Base-by-base conservation (phyloP, 2,329 filamentous ascomycete genomes). In the Saccharata proteae region DNA sequence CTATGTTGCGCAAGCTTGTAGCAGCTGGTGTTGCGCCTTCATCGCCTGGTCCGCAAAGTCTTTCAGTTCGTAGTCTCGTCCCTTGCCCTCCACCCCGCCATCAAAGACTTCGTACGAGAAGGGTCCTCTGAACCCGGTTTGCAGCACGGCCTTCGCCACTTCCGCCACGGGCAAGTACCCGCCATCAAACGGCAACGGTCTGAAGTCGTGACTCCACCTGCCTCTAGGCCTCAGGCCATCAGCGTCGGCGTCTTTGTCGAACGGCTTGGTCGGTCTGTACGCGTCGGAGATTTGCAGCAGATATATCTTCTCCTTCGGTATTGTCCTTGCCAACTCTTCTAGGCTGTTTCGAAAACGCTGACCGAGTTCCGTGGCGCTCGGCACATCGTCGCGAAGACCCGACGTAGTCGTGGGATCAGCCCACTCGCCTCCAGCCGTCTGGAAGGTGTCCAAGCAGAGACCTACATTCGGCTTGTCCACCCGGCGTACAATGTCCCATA, bases 361-460 rank as follows among this genome's bases (percentile, higher is more conserved):
- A 7, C 65, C 54, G 3, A 80, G 41, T 17, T 69, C 59, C 3
- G 64, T 54, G 9, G 52, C 45, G 0, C 55, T 51, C 20, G 20
- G 20, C 0, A 59, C 48, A 11, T 59, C 54, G 35, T 77, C 69
- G 1, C 75, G 52, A 2, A 73, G 43, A 0, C 80, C 79, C 0
- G 70, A 74, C 2, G 51, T 32, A 0, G 76, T 80, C 0, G 69
- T 76, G 0, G 80, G 80, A 41, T 85, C 78, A 0, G 62, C 80
- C 67, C 71, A 85, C 47, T 86, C 79, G 1, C 74, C 70, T 0
- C 78, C 80, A 0, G 71, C 76, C 2, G 70, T 77, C 47, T 86
- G 79, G 55, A 86, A 86, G 0, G 79, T 85, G 43, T 88, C 80
- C 2, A 88, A 65, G 41, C 80, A 86, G 0, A 86, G 58, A 0